These are phyloP conservation scores for Ananas comosus DNA, from an alignment of 176 grass and related monocot genomes.

Conservation along the genomic window DNA sequence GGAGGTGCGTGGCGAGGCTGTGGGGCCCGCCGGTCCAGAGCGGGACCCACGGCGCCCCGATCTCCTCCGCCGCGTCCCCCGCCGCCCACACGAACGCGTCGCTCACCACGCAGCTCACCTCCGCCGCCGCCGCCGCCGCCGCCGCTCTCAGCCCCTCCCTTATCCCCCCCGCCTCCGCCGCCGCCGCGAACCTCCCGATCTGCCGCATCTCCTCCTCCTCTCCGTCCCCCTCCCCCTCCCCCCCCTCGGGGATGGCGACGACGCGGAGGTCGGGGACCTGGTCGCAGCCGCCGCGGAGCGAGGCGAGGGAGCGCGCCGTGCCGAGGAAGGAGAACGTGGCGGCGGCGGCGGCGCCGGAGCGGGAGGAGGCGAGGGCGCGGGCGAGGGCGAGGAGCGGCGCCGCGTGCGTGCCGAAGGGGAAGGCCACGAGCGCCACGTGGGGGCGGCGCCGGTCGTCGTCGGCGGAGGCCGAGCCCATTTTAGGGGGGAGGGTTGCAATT, in stretches of 20 bases:
- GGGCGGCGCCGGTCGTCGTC: not conserved
- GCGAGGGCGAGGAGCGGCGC: conserved; percentile 34
- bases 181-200: conserved; percentile 39
- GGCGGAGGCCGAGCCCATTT: not conserved
- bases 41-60: conserved; percentile 26
- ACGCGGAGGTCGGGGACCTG: conserved; percentile 24
- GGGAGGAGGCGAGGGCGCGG: conserved; percentile 36
- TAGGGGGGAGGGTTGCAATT: no score
- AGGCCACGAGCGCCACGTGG: conserved; percentile 44
- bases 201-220: not conserved
- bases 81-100: conserved; percentile 62
- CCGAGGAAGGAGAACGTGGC: conserved; percentile 32
- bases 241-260: conserved; percentile 22
- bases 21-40: conserved; percentile 33
- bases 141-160: conserved; percentile 26
- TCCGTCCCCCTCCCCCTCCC: not conserved
- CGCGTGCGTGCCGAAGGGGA: conserved; percentile 63
- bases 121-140: not conserved
- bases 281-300: not conserved
- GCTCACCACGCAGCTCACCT: conserved; percentile 43
- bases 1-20: conserved; percentile 35
- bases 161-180: conserved; percentile 23
- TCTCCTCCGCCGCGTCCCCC: conserved; percentile 24
- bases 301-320: conserved; percentile 12
- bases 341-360: conserved; percentile 15